Conservation (phyloP, 2,329 filamentous ascomycete genomes). For the Acephala macrosclerotiorum region DNA sequence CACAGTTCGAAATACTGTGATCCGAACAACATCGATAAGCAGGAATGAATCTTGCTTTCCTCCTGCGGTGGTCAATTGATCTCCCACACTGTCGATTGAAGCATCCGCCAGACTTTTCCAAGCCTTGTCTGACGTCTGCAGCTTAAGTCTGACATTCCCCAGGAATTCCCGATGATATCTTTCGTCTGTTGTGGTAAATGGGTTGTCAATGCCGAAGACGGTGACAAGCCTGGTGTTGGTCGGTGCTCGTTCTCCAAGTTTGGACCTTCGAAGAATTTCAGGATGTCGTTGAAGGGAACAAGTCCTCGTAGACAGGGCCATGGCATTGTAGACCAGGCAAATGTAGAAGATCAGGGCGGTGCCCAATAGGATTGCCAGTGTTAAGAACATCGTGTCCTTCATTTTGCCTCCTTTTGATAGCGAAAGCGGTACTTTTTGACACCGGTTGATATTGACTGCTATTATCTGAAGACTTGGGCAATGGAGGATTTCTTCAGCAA, state of each 20-base stretch:
- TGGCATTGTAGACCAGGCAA: background rate
- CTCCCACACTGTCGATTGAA: background rate
- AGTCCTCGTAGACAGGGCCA: background rate
- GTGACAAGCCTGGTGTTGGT: slow-evolving; percentile 24
- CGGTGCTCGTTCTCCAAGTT: slow-evolving; percentile 17
- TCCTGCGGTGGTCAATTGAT: background rate
- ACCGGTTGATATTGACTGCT: too few species aligned
- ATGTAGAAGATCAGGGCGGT: too few species aligned
- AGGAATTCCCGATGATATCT: background rate
- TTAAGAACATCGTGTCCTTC: too few species aligned
- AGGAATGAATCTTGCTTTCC: background rate
- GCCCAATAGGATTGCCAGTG: too few species aligned
- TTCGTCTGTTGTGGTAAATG: slow-evolving; percentile 28
- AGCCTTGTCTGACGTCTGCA: background rate
- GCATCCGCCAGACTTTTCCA: background rate
- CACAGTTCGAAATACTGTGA: slow-evolving; percentile 23
- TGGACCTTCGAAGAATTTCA: slow-evolving; percentile 1
- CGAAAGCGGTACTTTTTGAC: too few species aligned
- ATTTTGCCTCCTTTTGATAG: too few species aligned
- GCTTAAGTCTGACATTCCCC: background rate
- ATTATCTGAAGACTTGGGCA: too few species aligned
- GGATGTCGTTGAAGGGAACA: background rate
- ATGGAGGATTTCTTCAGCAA: too few species aligned
- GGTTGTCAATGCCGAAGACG: slow-evolving; percentile 31
- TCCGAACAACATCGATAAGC: slow-evolving; percentile 18